Percentiles rank a stretch among this genome's conserved stretches.
These are phyloP conservation scores for Trichoderma atrobrunneum DNA, from an alignment of 2,329 filamentous ascomycete genomes.

Conservation along the genomic window DNA sequence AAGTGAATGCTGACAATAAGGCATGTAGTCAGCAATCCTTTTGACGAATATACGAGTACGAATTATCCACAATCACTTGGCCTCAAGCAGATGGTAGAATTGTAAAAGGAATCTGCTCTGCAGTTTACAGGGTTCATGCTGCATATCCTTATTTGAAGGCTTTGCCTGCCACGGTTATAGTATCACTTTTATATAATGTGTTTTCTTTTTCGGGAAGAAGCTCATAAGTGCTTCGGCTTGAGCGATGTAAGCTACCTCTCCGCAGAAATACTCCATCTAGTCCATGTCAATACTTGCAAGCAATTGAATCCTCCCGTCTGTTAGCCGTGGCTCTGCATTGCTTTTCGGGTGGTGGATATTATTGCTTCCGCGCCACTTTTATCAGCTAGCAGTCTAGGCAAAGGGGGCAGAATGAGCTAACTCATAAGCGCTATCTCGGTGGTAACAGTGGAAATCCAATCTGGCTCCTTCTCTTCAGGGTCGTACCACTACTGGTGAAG, in stretches of 20 bases:
- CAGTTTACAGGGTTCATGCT: neutral
- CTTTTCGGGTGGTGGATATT: neutral
- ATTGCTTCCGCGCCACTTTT: neutral
- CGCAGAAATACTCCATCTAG: neutral
- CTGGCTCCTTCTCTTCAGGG: neutral
- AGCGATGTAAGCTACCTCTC: neutral
- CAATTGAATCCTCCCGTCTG: neutral
- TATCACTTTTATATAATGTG: neutral
- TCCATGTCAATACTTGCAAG: neutral
- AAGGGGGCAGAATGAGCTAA: neutral
- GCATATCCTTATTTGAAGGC: neutral
- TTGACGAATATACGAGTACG: neutral
- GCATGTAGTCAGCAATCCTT: neutral
- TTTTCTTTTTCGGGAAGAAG: neutral
- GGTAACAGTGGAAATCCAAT: neutral
- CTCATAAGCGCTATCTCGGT: neutral
- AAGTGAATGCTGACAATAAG: neutral
- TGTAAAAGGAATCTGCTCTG: neutral
- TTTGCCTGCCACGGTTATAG: neutral
- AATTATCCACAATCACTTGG: neutral
- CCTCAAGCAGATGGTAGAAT: neutral
- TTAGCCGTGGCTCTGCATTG: neutral
- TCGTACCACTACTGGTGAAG: too few relatives aligned
- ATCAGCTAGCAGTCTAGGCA: neutral
- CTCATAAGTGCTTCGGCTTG: neutral